Evolutionary conservation across 345 rosid genomes (phyloP).

Genomic region (Corchorus olitorius): DNA sequence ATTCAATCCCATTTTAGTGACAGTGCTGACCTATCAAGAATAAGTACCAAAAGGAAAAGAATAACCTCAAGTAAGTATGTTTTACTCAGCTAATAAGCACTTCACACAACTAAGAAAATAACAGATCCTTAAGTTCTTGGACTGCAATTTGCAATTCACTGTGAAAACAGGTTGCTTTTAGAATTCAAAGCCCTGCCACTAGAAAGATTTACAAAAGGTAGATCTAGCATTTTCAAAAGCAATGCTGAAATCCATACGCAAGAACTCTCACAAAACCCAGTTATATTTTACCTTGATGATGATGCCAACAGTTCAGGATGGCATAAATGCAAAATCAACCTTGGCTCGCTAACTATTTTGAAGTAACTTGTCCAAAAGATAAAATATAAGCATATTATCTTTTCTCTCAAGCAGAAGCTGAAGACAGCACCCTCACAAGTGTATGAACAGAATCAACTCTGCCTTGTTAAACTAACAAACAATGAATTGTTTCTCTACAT

Average conservation of each 20-base stretch:
- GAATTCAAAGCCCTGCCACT: not conserved
- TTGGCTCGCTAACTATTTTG: not conserved
- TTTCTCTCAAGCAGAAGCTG: not conserved
- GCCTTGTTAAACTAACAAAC: not conserved
- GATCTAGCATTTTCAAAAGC: conserved; percentile 8
- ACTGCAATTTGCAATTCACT: not conserved
- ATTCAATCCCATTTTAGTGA: not conserved
- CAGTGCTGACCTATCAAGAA: not conserved
- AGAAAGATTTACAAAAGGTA: not conserved
- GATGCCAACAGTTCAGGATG: not conserved
- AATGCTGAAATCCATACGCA: not conserved
- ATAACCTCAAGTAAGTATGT: not conserved
- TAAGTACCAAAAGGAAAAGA: not conserved
- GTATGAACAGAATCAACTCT: not conserved
- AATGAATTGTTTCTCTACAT: not conserved
- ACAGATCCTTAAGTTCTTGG: not conserved
- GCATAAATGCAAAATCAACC: not conserved
- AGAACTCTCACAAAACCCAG: not conserved
- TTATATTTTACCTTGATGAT: not conserved
- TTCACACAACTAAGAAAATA: not conserved
- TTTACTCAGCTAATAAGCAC: not conserved
- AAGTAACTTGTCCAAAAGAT: not conserved
- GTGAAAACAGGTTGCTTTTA: not conserved
- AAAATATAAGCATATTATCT: not conserved
- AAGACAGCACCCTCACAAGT: not conserved